Base-by-base conservation (phyloP, 768 basidiomycete species). In the Mycena venus region DNA sequence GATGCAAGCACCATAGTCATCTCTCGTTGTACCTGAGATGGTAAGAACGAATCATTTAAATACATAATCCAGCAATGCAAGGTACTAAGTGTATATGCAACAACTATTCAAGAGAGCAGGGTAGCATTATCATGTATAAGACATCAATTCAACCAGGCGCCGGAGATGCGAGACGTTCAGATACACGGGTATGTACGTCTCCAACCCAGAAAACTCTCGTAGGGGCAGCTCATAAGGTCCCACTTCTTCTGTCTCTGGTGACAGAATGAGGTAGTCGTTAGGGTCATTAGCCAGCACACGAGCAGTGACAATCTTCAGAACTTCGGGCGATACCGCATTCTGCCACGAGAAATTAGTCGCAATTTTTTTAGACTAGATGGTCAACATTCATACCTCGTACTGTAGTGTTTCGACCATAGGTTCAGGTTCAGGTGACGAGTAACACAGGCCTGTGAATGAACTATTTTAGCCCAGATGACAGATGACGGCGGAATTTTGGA, bases 251-350 rank as follows among this genome's bases (percentile, higher is more conserved):
- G 95, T 96, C 83, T 99, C 98, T 32, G 98, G 97, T 34, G 96
- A 92, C 63, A 99, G 92, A 71, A 99, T 91, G 23, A 99, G 89
- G 82, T 99, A 97, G 83, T 99, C 98, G 81, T 96, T 97, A 79
- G 96, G 93, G 85, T 99, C 98, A 83, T 98, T 96, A 59, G 97
- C 95, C 80, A 96, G 94, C 66, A 99, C 97, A 60, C 98, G 91
- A 38, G 97, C 95, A 49, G 98, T 97, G 64, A 99, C 98, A 25
- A 99, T 96, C 63, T 96, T 94, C 44, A 99, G 88, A 74, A 99
- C 99, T 85, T 99, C 98, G 29, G 96, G 95, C 2, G 97, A 96
- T 79, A 99, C 98, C 11, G 98, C 98, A 78, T 95, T 97, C 96
- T 97, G 77, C 60, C 53, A 56, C 66, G 61, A 42, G 42, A 59